phyloP scores from a whole-genome alignment of 2,329 filamentous ascomycete species.

The Ophiostoma quercus region DNA sequence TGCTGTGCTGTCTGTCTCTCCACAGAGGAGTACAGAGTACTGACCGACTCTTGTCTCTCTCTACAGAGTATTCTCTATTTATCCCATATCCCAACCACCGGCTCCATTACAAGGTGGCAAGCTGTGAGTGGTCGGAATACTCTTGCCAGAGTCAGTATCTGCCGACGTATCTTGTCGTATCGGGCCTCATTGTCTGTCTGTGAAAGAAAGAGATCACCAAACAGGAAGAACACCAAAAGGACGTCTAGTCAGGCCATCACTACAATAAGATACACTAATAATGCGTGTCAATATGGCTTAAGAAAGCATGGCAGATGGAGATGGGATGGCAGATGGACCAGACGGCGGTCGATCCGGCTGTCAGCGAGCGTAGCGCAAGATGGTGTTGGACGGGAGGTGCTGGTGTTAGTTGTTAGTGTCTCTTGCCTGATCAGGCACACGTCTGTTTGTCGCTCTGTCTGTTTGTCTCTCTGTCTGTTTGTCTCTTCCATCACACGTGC shows the following conservation, averaged over 20 bases:
- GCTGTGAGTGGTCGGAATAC: constrained; percentile 7
- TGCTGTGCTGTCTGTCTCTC: not conserved
- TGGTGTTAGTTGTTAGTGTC: not conserved
- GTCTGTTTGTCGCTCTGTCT: not conserved
- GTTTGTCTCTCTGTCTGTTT: not conserved
- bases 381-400: not conserved
- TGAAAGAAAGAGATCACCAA: not conserved
- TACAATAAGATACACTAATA: not conserved
- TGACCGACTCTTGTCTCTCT: constrained; percentile 2
- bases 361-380: not conserved
- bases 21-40: not conserved
- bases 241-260: not conserved
- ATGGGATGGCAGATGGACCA: not conserved
- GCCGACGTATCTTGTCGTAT: not conserved
- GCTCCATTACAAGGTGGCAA: constrained; percentile 6
- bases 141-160: not conserved
- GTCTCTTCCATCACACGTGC: no score
- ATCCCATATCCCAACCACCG: not conserved
- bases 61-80: not conserved
- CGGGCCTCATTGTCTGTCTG: not conserved
- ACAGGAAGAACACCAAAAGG: not conserved
- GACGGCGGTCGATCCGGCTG: not conserved
- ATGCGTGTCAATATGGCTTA: not conserved
- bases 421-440: constrained; percentile 6
- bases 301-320: not conserved